phyloP scores from a whole-genome alignment of 2,329 filamentous ascomycete genomes.

The Exophiala sideris region DNA sequence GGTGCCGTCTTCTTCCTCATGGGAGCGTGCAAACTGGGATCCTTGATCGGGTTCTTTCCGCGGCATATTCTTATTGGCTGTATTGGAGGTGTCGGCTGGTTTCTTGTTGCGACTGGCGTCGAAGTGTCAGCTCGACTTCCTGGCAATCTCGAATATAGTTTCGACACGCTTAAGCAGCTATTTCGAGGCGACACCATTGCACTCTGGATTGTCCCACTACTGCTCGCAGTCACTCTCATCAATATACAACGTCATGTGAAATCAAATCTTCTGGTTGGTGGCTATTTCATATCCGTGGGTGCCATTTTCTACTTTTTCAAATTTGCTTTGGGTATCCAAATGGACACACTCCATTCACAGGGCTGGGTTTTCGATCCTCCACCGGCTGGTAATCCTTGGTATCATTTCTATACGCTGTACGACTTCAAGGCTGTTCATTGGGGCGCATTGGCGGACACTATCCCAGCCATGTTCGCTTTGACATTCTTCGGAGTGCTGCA shows the following conservation, averaged over 20 bases:
- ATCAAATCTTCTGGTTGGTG: constrained; percentile 80
- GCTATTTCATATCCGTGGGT: constrained; percentile 78
- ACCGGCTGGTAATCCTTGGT: constrained; percentile 83
- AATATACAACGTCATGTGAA: constrained; percentile 71
- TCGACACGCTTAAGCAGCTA: constrained; percentile 71
- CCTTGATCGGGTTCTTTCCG: constrained; percentile 94
- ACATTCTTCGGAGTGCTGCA: constrained; percentile 97
- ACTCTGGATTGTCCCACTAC: constrained; percentile 79
- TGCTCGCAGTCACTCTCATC: constrained; percentile 72
- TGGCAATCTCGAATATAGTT: constrained; percentile 77
- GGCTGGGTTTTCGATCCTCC: constrained; percentile 94
- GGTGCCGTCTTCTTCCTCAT: constrained; percentile 89
- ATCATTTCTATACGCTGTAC: constrained; percentile 95
- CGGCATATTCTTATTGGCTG: constrained; percentile 95
- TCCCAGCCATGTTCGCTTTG: constrained; percentile 92
- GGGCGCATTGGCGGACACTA: constrained; percentile 74
- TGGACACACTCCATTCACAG: constrained; percentile 62
- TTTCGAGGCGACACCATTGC: constrained; percentile 69
- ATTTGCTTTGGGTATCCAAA: constrained; percentile 58
- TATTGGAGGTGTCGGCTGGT: constrained; percentile 95
- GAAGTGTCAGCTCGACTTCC: constrained; percentile 89
- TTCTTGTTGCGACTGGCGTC: constrained; percentile 84
- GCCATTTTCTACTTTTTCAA: constrained; percentile 54
- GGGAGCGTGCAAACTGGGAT: constrained; percentile 81
- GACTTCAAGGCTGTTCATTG: constrained; percentile 79